Evolutionary conservation across 306 rosid genomes (phyloP), one percentile per base, ranked within the genome.

Genomic region (Inga oerstediana): DNA sequence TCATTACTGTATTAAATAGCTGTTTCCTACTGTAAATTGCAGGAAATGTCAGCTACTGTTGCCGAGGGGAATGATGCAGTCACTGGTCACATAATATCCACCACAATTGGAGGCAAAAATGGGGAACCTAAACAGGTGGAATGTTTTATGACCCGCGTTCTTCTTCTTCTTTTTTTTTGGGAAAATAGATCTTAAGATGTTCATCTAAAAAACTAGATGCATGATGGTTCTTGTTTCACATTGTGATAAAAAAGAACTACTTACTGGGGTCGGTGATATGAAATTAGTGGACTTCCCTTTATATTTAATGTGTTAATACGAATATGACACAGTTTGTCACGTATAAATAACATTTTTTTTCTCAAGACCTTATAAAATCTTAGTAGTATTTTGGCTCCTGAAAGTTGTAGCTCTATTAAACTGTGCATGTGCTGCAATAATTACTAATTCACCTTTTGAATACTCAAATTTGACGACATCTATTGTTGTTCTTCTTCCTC

Each of bases 61-160:
- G 67, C 86, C 1, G 96, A 93, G 80, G 97, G 97, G 72, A 92
- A 92, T 81, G 96, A 88, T 84, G 93, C 88, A 74, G 92, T 92
- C 82, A 92, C 98, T 24, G 99, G 99, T 81, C 96, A 93, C 83
- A 93, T 93, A 80, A 93, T 95, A 72, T 93, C 99, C 72, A 93
- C 98, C 41, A 95, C 97, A n/a, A 93, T 93, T 82, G 99, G 98
- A 77, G 99, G 99, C 70, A 91, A 92, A 87, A 92, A 95, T 87
- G 99, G 97, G 30, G 97, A 93, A 88, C 97, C 96, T 41, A 95
- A 95, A 91, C 90, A 76, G 95, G 99, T 93, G 69, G 88, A 76
- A 65, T 70, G 17, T 77, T 34, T 62, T 77, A 78, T 79, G 67
- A 83, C 72, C 74, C 68, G 77, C 73, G 74, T n/a, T 44, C 67